phyloP scores from a whole-genome alignment of 345 rosid genomes.

The Chamaenerion angustifolium region DNA sequence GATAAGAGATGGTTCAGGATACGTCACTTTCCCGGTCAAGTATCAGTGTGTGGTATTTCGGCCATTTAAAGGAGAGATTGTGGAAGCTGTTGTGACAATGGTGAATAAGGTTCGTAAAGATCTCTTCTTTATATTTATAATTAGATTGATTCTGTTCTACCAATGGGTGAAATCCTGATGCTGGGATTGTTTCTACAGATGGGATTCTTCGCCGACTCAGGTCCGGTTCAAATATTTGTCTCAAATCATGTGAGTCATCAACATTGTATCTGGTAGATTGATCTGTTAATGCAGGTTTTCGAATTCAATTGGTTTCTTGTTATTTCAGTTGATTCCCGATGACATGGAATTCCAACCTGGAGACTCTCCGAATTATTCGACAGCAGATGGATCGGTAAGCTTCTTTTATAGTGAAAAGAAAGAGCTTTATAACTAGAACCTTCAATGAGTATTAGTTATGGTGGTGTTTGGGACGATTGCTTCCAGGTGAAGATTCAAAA shows the following conservation, averaged over 20 bases:
- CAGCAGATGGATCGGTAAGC: slow-evolving; percentile 74
- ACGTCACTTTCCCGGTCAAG: slow-evolving; percentile 72
- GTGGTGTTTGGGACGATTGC: background rate
- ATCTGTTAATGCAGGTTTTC: background rate
- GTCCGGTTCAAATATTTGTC: slow-evolving; percentile 90
- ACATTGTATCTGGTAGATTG: background rate
- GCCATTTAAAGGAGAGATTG: slow-evolving; percentile 83
- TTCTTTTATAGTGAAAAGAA: background rate
- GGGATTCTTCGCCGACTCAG: slow-evolving; percentile 93
- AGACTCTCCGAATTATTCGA: slow-evolving; percentile 79
- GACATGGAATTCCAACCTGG: slow-evolving; percentile 93
- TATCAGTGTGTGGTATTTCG: slow-evolving; percentile 82
- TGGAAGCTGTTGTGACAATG: slow-evolving; percentile 87
- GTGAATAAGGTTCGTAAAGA: slow-evolving; percentile 49
- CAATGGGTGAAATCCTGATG: background rate
- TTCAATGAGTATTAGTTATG: slow-evolving; percentile 4
- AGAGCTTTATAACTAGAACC: background rate
- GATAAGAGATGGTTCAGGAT: slow-evolving; percentile 84
- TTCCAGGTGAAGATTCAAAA: slow-evolving; percentile 79
- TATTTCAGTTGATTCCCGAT: slow-evolving; percentile 67
- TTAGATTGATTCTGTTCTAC: no score
- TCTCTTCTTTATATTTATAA: background rate
- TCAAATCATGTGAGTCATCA: slow-evolving; percentile 65
- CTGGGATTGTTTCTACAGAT: slow-evolving; percentile 25
- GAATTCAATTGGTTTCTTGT: background rate